Evolutionary conservation across 2,329 filamentous ascomycete genomes (phyloP).

Genomic region (Trichoderma pleuroti): DNA sequence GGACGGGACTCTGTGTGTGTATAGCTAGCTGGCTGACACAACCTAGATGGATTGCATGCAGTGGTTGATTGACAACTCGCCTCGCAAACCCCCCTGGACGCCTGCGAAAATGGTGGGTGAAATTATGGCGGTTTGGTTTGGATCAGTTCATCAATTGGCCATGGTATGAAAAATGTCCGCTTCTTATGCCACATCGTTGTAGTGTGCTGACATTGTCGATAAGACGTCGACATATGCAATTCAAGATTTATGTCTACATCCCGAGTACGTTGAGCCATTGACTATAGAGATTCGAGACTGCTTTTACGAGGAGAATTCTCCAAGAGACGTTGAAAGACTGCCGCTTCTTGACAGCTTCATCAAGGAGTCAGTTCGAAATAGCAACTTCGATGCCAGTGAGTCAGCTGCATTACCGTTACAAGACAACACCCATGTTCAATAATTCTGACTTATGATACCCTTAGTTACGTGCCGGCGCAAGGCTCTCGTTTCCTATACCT

Average conservation of each 20-base stretch:
- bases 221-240: conserved; percentile 2
- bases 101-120: conserved; percentile 11
- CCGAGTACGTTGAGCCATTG: background rate
- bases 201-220: background rate
- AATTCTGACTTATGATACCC: background rate
- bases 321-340: background rate
- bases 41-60: background rate
- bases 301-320: background rate
- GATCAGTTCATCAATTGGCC: background rate
- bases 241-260: background rate
- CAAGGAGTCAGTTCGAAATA: conserved; percentile 11
- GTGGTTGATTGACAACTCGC: background rate
- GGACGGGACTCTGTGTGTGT: background rate
- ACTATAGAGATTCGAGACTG: background rate
- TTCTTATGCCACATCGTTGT: background rate
- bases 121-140: conserved; percentile 21
- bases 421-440: background rate
- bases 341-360: conserved; percentile 21
- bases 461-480: conserved; percentile 11
- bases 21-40: background rate
- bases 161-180: background rate
- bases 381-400: conserved; percentile 12
- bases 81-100: conserved; percentile 12
- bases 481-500: conserved; percentile 2
- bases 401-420: background rate